Base-by-base conservation (phyloP, 768 basidiomycete genomes). In the Chiua virens region DNA sequence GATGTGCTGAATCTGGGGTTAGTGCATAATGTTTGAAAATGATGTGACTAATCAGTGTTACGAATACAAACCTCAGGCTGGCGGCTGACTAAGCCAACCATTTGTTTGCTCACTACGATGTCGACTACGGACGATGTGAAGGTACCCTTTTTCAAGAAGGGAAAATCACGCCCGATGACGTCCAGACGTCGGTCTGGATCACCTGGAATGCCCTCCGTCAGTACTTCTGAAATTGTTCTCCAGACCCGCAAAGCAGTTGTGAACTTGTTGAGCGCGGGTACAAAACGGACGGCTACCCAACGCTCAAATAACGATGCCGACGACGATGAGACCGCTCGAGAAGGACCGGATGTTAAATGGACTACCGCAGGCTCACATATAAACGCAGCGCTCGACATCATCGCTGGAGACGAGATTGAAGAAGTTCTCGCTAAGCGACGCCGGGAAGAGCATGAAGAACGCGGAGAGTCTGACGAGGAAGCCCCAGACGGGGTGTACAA, bases 71-170 rank as follows among this genome's bases (percentile, higher is more conserved):
- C n/a, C n/a, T 47, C 42, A 52, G 56, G 41, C 42, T 0, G 13
- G 0, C 14, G 2, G 41, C 23, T 63, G 62, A 63, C 62, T 62
- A 65, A 63, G 57, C 54, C 3, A 11, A 25, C n/a, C 36, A 25
- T n/a, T 47, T 43, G 32, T 13, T 21, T 18, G 42, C 10, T 37
- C 37, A 49, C 50, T 47, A 61, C 52, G 21, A 75, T 74, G 69
- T 65, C 68, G 60, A 56, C 70, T 42, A 43, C 55, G 22, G 63
- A 67, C 45, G 55, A 70, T 45, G 61, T 79, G 14, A 81, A 77
- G 42, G 91, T 96, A 0, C 85, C 91, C 4, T 94, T 97, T 73
- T 92, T 96, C 74, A 96, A 89, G 73, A 90, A 87, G 64, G 85
- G 87, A 36, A 87, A 86, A 58, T 78, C 85, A 4, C 79, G 92